Base-by-base conservation (phyloP, 306 rosid species). In the Malus orientalis region DNA sequence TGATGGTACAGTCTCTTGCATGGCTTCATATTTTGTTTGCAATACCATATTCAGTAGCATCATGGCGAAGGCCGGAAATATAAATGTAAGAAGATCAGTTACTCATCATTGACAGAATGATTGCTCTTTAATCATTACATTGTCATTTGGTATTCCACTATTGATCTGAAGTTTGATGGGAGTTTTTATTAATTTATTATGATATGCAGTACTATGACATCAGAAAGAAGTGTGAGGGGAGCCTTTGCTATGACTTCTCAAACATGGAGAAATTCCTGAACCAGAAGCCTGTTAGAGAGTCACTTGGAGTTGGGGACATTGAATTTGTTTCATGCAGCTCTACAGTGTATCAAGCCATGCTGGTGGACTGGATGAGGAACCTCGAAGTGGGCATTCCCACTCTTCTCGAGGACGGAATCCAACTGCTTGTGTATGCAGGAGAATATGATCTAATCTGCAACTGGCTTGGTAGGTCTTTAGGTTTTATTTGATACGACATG, bases 381-480 rank as follows among this genome's bases (percentile, higher is more conserved):
- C 91, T 89, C 13, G 97, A 95, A 91, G 96, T 89, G 58, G 99
- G 97, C 57, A 95, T 95, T 74, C 99, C 99, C 51, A 58, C 87
- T 42, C 99, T 95, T 80, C 99, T 95, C 22, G 97, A 92, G 83
- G 99, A 95, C 51, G 99, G 99, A 81, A 78, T 95, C 79, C 80
- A 75, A 77, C 38, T 95, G 87, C 99, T 95, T 78, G 81, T 92
- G 65, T 95, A 95, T 77, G 99, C 97, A 5, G 99, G 99, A 62
- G 99, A 95, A 81, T 95, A 85, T 75, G 99, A 95, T 89, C 88
- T 95, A 32, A 95, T 95, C 84, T 92, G 99, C 93, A 95, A 95
- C 81, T 95, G 99, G 99, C 97, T 95, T 71, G 99, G 99, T 91
- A 84, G 54, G 84, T 54, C 67, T 75, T 42, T 49, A 27, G 33